Evolutionary conservation across 371 early-diverging fungal genomes (phyloP), one percentile per base, ranked within the genome.

Genomic region (Apophysomyces ossiformis): DNA sequence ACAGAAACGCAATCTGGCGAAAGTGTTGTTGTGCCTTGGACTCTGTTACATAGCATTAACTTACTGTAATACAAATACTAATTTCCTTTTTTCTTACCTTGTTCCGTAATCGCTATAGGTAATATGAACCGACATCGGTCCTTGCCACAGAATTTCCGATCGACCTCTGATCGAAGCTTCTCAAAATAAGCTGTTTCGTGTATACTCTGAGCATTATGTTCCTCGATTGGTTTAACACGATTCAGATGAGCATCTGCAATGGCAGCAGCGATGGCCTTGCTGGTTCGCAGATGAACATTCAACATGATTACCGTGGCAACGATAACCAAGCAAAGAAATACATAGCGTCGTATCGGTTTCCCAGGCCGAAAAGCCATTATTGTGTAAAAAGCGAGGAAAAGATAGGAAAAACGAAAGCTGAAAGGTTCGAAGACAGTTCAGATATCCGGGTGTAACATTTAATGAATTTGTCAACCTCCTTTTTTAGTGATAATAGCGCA

Each of bases 21-120:
- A 70, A 70, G 39, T 70, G 70, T 21, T 58, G 41, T 56, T 70
- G 70, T 4, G 70, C 65, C 59, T 70, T 75, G 68, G 76, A 72
- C 68, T 75, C 76, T 75, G 37, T 13, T 9, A 6, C 0, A 56
- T n/a, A 9, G 16, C 4, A 21, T 50, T 50, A n/a, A 11, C 8
- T 50, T 2, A 4, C 9, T 21, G 8, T 50, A 63, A 54, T 37
- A 37, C 5, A 56, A 56, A 37, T 37, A 32, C 18, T 7, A 57
- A 57, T 18, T 21, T 59, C 13, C 36, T 36, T 58, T 58, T 58
- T 58, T 36, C 41, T 11, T 70, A 80, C 81, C 81, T 80, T 80
- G 81, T 45, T 80, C 81, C 13, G 75, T 70, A 45, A 77, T 77
- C 21, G 69, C 64, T 36, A 74, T 69, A 37, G 78, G 75, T 15